These are phyloP conservation scores for Hansenula sp. DNA, from an alignment of 1,139 yeast genomes.

Conservation along the genomic window DNA sequence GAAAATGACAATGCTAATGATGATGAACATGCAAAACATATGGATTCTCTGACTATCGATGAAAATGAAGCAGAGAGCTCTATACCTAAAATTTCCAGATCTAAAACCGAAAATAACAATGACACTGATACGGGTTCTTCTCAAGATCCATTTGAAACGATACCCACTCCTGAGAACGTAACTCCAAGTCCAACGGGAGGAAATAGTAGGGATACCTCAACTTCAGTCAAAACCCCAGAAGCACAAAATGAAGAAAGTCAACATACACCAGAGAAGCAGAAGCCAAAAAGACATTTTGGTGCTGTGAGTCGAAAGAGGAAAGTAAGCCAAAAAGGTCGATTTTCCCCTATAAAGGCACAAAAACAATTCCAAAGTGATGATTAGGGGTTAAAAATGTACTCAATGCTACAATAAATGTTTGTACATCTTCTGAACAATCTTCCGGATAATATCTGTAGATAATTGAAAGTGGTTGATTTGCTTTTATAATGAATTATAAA, in stretches of 20 bases:
- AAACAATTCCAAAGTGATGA: constrained; percentile 15
- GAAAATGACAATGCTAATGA: constrained; percentile 1
- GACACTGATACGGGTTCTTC: not conserved
- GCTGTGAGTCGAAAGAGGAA: constrained; percentile 19
- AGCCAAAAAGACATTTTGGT: constrained; percentile 15
- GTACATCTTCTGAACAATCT: too few species aligned
- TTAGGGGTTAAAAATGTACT: not conserved
- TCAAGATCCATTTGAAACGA: constrained; percentile 1
- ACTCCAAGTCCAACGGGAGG: not conserved
- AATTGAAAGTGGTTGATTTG: not conserved
- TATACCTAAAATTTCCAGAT: not conserved
- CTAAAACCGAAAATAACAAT: not conserved
- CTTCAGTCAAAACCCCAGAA: too few species aligned
- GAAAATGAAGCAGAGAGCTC: not conserved
- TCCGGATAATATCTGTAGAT: too few species aligned
- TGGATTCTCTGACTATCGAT: constrained; percentile 3
- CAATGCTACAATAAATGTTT: too few species aligned
- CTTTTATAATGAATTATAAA: constrained; percentile 14
- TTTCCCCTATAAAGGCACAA: constrained; percentile 21
- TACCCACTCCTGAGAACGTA: constrained; percentile 3
- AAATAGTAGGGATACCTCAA: too few species aligned
- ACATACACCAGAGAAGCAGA: constrained; percentile 3
- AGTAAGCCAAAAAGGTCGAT: constrained; percentile 9
- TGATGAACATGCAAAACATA: not conserved
- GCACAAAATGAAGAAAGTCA: too few species aligned